These are phyloP conservation scores for Scleromitrula shiraiana DNA, from an alignment of 2,329 filamentous ascomycete genomes.

Conservation along the genomic window DNA sequence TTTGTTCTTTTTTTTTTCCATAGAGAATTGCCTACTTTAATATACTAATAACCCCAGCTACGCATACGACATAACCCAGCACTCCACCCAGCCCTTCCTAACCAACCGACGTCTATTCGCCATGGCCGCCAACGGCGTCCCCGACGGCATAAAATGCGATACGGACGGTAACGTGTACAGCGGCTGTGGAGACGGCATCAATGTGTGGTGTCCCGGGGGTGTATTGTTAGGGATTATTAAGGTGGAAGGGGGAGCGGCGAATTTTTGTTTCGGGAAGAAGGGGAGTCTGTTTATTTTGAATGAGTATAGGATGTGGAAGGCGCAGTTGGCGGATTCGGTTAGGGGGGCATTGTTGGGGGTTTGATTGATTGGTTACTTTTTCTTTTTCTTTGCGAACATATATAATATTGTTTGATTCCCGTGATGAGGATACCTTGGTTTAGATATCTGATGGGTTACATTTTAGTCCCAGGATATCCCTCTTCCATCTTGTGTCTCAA, in stretches of 20 bases:
- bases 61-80: constrained; percentile 17
- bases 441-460: too few species aligned
- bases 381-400: not conserved
- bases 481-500: too few species aligned
- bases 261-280: constrained; percentile 13
- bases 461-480: too few species aligned
- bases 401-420: not conserved
- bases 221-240: constrained; percentile 48
- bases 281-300: constrained; percentile 13
- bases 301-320: constrained; percentile 14
- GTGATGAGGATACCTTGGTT: too few species aligned
- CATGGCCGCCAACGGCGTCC: constrained; percentile 42
- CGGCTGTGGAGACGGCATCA: constrained; percentile 44
- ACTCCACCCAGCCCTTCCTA: constrained; percentile 3
- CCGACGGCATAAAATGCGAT: constrained; percentile 50
- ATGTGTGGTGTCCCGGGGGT: constrained; percentile 42
- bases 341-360: not conserved
- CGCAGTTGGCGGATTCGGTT: not conserved
- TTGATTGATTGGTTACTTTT: not conserved
- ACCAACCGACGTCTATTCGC: constrained; percentile 39
- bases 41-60: constrained; percentile 8
- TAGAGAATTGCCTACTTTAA: too few species aligned
- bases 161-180: constrained; percentile 44
- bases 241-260: constrained; percentile 11
- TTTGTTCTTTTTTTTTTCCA: too few species aligned